Evolutionary conservation across 441 rosid genomes (phyloP).

Genomic region (Macaranga tanarius): DNA sequence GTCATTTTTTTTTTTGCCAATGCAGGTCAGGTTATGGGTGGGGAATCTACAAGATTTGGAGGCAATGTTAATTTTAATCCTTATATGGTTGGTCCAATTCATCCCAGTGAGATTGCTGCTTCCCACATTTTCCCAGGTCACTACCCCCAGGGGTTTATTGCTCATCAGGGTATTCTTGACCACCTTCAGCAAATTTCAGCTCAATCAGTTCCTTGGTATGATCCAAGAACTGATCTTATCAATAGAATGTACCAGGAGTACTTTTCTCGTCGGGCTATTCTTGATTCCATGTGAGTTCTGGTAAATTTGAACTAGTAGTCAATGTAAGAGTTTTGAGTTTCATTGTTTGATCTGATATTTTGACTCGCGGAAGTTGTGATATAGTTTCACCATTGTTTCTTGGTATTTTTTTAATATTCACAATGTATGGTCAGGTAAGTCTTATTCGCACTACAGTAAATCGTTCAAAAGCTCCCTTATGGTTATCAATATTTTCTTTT

Average conservation of each 20-base stretch:
- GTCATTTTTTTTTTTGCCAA: background rate
- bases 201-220: background rate
- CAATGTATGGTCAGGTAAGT: background rate
- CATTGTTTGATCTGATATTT: background rate
- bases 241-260: background rate
- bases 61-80: background rate
- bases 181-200: background rate
- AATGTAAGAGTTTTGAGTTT: background rate
- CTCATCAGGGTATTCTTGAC: background rate
- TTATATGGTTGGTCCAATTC: background rate
- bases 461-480: background rate
- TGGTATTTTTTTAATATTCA: background rate
- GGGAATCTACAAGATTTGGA: background rate
- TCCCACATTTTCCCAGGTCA: background rate
- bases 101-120: background rate
- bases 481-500: background rate
- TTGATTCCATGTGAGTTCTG: background rate
- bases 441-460: background rate
- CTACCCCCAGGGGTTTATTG: background rate
- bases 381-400: background rate
- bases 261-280: background rate
- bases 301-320: background rate
- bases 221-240: background rate
- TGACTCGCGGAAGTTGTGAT: background rate
- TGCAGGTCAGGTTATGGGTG: background rate